A percentile compares a stretch with the other conserved stretches of the same genome.
Conservation (phyloP, 352 stramenopile species). For the Elongisporangium prolatum region DNA sequence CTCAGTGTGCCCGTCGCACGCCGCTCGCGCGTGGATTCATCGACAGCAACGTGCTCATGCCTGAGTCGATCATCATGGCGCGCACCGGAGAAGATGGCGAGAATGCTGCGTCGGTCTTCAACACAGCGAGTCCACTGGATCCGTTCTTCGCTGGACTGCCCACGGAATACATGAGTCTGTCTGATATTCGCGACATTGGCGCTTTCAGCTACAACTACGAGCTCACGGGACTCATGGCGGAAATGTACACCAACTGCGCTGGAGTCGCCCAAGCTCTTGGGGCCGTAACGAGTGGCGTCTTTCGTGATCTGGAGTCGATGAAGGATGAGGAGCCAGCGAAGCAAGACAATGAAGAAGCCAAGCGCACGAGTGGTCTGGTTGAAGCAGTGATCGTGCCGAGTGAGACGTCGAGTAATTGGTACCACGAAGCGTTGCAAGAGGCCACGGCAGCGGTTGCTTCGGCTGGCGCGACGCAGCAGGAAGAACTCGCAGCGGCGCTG, state of each 20-base stretch:
- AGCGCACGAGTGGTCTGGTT: conserved; percentile 22
- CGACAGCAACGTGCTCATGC: conserved; percentile 51
- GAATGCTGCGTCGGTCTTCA: conserved; percentile 47
- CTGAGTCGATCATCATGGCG: conserved; percentile 46
- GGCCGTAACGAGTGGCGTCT: conserved; percentile 10
- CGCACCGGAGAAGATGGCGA: conserved; percentile 42
- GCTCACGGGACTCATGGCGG: conserved; percentile 59
- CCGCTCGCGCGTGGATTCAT: conserved; percentile 21
- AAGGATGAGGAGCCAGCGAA: not conserved
- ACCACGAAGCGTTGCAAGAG: conserved; percentile 41
- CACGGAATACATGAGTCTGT: conserved; percentile 59
- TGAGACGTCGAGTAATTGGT: conserved; percentile 39
- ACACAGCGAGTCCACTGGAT: conserved; percentile 35
- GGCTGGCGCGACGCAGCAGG: conserved; percentile 11
- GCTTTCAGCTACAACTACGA: conserved; percentile 85
- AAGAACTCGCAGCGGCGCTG: conserved; percentile 31
- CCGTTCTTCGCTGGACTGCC: conserved; percentile 59
- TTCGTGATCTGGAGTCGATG: not conserved
- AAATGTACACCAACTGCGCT: conserved; percentile 74
- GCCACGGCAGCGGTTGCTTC: conserved; percentile 30
- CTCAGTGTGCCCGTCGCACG: conserved; percentile 39
- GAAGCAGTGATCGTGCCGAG: conserved; percentile 65
- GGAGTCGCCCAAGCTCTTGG: conserved; percentile 9
- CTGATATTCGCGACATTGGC: conserved; percentile 70
- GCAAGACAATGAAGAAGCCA: conserved; percentile 5